These are phyloP conservation scores for Mikania micrantha DNA, from an alignment of 129 eudicot genomes.

Conservation along the genomic window DNA sequence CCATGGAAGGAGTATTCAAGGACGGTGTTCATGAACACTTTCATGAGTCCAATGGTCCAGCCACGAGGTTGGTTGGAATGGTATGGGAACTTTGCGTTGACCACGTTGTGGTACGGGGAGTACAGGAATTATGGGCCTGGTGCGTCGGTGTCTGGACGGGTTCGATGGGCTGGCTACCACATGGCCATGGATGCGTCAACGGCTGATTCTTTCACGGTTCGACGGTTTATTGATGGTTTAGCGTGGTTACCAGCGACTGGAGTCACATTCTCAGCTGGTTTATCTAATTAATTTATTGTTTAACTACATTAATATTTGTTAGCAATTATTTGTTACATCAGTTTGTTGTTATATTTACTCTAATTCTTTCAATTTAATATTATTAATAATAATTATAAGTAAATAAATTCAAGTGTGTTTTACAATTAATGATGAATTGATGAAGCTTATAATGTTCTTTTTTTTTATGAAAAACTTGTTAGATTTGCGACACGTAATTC, in stretches of 20 bases:
- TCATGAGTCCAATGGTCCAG: conserved; percentile 64
- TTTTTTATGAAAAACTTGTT: no score
- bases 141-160: conserved; percentile 51
- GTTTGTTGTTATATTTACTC: not conserved
- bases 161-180: conserved; percentile 82
- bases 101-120: conserved; percentile 84
- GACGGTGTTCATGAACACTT: conserved; percentile 73
- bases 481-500: no score
- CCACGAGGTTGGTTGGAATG: conserved; percentile 95
- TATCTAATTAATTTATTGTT: conserved; percentile 34
- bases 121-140: conserved; percentile 83
- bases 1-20: conserved; percentile 87
- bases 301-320: no score
- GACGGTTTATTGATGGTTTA: conserved; percentile 61
- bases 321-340: not conserved
- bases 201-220: conserved; percentile 60
- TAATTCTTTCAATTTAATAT: not conserved
- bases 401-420: not conserved
- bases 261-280: conserved; percentile 68
- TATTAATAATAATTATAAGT: not conserved
- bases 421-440: no score
- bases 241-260: conserved; percentile 92
- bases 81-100: conserved; percentile 72
- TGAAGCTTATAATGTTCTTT: no score
- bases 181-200: conserved; percentile 44